phyloP scores from a whole-genome alignment of 2,329 filamentous ascomycete species.

The Cercospora citrullina region DNA sequence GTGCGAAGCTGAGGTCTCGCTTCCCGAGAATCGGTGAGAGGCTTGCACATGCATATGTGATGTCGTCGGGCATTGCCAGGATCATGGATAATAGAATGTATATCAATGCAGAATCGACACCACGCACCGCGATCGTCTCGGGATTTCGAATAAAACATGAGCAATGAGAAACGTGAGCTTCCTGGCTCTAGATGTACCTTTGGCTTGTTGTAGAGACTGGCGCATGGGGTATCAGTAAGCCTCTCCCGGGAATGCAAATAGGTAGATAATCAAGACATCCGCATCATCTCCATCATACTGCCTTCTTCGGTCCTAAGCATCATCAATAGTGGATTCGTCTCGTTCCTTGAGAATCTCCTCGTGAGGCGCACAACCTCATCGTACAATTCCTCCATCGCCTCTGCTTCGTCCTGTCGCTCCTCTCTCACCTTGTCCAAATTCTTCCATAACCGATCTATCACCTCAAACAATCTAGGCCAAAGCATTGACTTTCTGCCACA shows the following conservation, averaged over 20 bases:
- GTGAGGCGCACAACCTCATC: constrained; percentile 10
- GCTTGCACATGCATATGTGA: background rate
- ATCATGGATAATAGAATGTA: background rate
- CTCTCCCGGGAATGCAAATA: background rate
- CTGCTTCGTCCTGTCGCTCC: constrained; percentile 4
- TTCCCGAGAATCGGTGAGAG: background rate
- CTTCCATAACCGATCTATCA: constrained; percentile 15
- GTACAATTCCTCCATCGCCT: constrained; percentile 13
- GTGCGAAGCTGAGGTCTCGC: background rate
- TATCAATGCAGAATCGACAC: background rate
- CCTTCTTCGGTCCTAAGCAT: constrained; percentile 16
- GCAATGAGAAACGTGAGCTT: background rate
- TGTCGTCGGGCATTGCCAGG: constrained; percentile 2
- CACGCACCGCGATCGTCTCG: background rate
- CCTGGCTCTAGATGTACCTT: too few species aligned
- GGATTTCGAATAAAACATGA: background rate
- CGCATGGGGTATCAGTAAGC: background rate
- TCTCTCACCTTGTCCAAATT: constrained; percentile 11
- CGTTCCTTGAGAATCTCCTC: constrained; percentile 9
- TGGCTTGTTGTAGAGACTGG: background rate
- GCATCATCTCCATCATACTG: constrained; percentile 14
- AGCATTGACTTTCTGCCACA: constrained; percentile 18
- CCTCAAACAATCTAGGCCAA: constrained; percentile 16
- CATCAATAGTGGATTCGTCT: constrained; percentile 16
- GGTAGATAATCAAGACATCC: background rate